A percentile compares a stretch with the other conserved stretches of the same genome.
Evolutionary conservation across 1,284 basidiomycete genomes (phyloP).

Genomic region (Ceratobasidium theobromae): DNA sequence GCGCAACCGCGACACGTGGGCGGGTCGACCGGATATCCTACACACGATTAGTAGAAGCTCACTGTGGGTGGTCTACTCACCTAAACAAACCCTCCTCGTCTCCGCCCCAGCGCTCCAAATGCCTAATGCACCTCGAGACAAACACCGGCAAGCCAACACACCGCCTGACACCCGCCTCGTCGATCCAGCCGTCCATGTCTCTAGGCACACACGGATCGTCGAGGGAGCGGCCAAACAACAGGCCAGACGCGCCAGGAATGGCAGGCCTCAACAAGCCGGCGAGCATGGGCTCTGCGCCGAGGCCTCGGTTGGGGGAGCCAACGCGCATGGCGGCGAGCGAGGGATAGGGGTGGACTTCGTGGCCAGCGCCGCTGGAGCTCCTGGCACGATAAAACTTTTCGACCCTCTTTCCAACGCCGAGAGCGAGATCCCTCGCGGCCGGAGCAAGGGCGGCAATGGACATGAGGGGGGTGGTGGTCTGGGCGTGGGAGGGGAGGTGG

Average conservation of each 20-base stretch:
- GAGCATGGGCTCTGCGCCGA: slow-evolving; percentile 29
- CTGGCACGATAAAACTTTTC: slow-evolving; percentile 27
- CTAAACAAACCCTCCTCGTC: slow-evolving; percentile 83
- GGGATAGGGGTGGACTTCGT: slow-evolving; percentile 5
- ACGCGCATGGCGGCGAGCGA: neutral
- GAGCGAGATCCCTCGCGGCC: slow-evolving; percentile 16
- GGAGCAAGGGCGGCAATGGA: slow-evolving; percentile 27
- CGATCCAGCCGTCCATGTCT: slow-evolving; percentile 55
- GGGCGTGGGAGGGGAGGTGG: slow-evolving; percentile 9
- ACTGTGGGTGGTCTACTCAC: slow-evolving; percentile 48
- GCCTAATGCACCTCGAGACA: slow-evolving; percentile 75
- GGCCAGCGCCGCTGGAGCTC: slow-evolving; percentile 18
- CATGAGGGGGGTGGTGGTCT: slow-evolving; percentile 27
- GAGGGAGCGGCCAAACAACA: slow-evolving; percentile 32
- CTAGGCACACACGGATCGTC: slow-evolving; percentile 37
- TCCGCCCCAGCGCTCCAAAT: slow-evolving; percentile 74
- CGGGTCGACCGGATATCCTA: slow-evolving; percentile 72
- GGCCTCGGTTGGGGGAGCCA: neutral
- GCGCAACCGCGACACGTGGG: slow-evolving; percentile 72
- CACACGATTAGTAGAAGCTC: slow-evolving; percentile 33
- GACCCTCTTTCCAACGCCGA: slow-evolving; percentile 19
- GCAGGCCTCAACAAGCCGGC: slow-evolving; percentile 1
- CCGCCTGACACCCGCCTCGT: slow-evolving; percentile 25
- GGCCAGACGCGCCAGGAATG: slow-evolving; percentile 10
- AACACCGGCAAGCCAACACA: slow-evolving; percentile 59